Conservation (phyloP, 148 eudicot genomes). For the Dianthus caryophyllus region DNA sequence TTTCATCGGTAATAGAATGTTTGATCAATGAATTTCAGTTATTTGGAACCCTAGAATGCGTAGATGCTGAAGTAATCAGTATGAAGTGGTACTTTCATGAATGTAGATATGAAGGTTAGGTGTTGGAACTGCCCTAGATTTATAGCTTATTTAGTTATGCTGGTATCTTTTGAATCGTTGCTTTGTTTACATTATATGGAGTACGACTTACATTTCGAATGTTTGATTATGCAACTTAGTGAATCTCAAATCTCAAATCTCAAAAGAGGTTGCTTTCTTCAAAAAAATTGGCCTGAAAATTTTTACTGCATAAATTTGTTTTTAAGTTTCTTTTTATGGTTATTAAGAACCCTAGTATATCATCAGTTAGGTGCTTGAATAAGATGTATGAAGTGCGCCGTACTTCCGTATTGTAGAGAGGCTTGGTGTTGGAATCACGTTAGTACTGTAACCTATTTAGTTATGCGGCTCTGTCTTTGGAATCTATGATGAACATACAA, state of each 20-base stretch:
- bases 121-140: background rate
- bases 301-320: too few species aligned
- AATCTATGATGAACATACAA: background rate
- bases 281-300: too few species aligned
- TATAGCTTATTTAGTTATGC: background rate
- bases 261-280: too few species aligned
- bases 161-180: background rate
- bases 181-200: background rate
- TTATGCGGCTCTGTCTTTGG: background rate
- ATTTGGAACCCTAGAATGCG: background rate
- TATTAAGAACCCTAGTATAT: too few species aligned
- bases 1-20: background rate
- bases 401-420: too few species aligned
- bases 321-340: too few species aligned
- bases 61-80: background rate
- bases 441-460: background rate
- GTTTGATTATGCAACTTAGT: background rate
- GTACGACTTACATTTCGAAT: background rate
- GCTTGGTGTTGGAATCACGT: too few species aligned
- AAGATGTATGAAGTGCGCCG: too few species aligned
- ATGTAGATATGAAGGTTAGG: slow-evolving; percentile 4
- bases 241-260: too few species aligned
- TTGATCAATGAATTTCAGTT: too few species aligned
- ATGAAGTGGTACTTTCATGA: background rate
- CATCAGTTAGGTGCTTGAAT: too few species aligned